Base-by-base conservation (phyloP, 2,329 filamentous ascomycete genomes). In the Penicillium decumbens region DNA sequence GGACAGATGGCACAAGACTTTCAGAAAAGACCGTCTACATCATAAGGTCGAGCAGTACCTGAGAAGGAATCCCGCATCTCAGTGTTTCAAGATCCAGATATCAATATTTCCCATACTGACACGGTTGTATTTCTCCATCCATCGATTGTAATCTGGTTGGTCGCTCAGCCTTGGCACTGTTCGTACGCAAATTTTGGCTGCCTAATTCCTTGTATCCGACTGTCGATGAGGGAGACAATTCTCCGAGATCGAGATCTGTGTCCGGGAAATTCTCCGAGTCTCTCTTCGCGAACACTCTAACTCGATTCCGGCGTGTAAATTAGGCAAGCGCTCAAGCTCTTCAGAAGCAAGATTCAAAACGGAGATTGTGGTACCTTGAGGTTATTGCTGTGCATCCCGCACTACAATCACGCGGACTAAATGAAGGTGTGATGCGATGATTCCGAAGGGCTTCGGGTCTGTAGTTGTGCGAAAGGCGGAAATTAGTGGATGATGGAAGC, bases 301-400 rank as follows among this genome's bases (percentile, higher is more conserved):
- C 29, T 12, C 9, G 4, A n/a, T 6, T 40, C n/a, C 23, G 62
- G 58, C 52, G 57, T 15, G 33, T 61, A 5, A 43, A 54, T 18
- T 39, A 24, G 5, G 10, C 8, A 8, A 29, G 47, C 5, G 24
- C 54, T 15, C 24, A 45, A 8, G 40, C 23, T 3, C 28, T 60
- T 4, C 40, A 41, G 6, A 25, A 20, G 25, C 33, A 23, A 6
- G 51, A 56, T 43, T 20, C 27, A 8, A 18, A 30, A 3, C 10
- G 38, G 6, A 41, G 51, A 12, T 27, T 62, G 13, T 65, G 62
- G 61, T 63, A 64, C 46, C 49, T 63, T 9, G 61, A 64, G 35
- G 57, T 65, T 2, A 20, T 65, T 13, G 61, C 58, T 25, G 60
- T 65, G 2, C 61, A 65, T 49, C 60, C 62, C 10, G 53, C 44